Evolutionary conservation across 257 asterid genomes (phyloP).

Genomic region (Solanum piurae): DNA sequence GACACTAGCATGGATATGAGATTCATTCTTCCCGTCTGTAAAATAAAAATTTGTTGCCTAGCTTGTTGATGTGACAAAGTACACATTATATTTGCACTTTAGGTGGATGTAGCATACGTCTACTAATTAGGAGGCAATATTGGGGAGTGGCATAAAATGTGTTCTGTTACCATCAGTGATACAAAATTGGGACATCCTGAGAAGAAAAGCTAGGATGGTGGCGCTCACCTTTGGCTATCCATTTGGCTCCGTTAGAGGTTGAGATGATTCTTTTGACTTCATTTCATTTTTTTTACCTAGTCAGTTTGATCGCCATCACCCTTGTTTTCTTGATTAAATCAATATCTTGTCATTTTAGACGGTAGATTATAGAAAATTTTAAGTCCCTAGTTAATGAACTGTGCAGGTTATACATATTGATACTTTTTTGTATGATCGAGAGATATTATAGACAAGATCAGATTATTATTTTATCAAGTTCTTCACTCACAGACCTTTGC

Average conservation of each 20-base stretch:
- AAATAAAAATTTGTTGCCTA: conserved; percentile 35
- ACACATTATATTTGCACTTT: conserved; percentile 37
- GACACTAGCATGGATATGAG: conserved; percentile 25
- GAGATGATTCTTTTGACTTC: conserved; percentile 28
- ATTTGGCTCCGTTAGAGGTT: conserved; percentile 18
- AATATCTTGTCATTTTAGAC: background rate
- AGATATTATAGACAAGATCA: background rate
- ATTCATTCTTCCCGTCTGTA: conserved; percentile 51
- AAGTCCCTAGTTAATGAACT: background rate
- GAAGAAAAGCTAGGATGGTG: conserved; percentile 19
- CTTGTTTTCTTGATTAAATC: background rate
- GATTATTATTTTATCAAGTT: background rate
- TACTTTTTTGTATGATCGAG: background rate
- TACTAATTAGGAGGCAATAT: conserved; percentile 33
- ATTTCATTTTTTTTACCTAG: conserved; percentile 1
- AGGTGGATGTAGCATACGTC: conserved; percentile 16
- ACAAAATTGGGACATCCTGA: conserved; percentile 1
- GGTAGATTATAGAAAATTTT: conserved; percentile 2
- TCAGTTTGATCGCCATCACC: conserved; percentile 9
- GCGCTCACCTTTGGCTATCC: conserved; percentile 16
- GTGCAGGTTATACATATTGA: background rate
- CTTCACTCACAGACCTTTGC: background rate
- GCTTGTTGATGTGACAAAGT: conserved; percentile 37
- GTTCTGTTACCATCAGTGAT: background rate
- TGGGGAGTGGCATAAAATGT: conserved; percentile 10